A percentile compares a stretch with the other conserved stretches of the same genome.
Evolutionary conservation across 2,329 filamentous ascomycete species (phyloP).

Genomic region (Colletotrichum aenigma): DNA sequence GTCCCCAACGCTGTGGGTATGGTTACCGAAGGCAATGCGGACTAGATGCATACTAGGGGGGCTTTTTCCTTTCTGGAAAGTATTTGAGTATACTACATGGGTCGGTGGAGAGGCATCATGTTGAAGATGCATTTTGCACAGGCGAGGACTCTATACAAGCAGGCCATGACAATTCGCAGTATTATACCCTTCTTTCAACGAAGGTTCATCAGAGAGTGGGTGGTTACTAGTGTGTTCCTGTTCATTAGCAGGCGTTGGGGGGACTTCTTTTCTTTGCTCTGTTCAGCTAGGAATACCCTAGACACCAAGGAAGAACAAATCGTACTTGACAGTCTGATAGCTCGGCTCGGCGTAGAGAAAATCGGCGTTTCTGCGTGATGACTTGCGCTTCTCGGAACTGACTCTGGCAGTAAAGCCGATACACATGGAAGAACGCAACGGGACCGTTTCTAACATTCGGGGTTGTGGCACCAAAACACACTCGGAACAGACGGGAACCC

Average conservation of each 20-base stretch:
- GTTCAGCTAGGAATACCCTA: not conserved
- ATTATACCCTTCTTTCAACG: not conserved
- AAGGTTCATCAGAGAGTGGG: not conserved
- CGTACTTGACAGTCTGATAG: not conserved
- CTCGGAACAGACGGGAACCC: not conserved
- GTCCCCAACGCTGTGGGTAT: slow-evolving; percentile 64
- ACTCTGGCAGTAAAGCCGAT: not conserved
- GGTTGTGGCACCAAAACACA: not conserved
- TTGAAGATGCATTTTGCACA: not conserved
- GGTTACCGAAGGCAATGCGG: slow-evolving; percentile 55
- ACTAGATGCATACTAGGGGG: not conserved
- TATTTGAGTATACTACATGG: not conserved
- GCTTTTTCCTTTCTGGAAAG: not conserved
- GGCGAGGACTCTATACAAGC: not conserved
- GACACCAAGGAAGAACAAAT: not conserved
- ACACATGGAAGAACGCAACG: not conserved
- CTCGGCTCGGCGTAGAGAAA: not conserved
- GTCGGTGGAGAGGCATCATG: not conserved
- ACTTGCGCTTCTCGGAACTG: not conserved
- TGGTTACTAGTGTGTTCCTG: not conserved
- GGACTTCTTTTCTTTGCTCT: not conserved
- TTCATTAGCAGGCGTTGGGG: not conserved
- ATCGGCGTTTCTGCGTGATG: not conserved
- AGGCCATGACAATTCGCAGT: not conserved
- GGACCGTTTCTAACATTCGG: not conserved